Evolutionary conservation across 139 green algal genomes (phyloP).

Genomic region (Chlamydomonas sp.): DNA sequence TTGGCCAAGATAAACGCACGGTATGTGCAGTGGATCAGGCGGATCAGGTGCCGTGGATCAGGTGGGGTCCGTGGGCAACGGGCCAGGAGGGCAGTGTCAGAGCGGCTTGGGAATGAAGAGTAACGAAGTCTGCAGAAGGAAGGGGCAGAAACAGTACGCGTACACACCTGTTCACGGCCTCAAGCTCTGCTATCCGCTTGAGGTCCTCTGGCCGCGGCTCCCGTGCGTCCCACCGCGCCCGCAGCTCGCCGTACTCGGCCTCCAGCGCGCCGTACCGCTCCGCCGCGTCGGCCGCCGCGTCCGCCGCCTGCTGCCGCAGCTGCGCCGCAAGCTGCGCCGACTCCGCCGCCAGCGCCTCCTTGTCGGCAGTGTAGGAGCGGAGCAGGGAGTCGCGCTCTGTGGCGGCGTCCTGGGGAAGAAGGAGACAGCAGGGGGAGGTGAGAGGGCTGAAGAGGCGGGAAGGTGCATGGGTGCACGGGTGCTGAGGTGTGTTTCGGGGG

Average conservation of each 20-base stretch:
- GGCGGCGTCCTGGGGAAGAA: slow-evolving; percentile 4
- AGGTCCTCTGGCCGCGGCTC: slow-evolving; percentile 66
- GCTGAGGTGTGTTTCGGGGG: no score
- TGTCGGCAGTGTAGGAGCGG: slow-evolving; percentile 25
- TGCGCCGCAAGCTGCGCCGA: slow-evolving; percentile 13
- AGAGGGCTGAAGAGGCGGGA: no score
- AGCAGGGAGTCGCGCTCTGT: slow-evolving; percentile 10
- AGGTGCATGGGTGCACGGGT: no score
- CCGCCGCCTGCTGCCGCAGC: not conserved
- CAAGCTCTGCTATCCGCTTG: slow-evolving; percentile 33
- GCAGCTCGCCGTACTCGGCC: slow-evolving; percentile 30
- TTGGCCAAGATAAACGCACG: no score
- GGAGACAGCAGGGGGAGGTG: no score
- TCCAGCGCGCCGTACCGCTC: slow-evolving; percentile 41
- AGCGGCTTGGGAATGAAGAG: no score
- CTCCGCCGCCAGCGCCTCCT: slow-evolving; percentile 29
- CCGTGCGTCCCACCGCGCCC: slow-evolving; percentile 47
- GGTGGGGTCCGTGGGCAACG: no score
- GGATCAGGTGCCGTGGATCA: no score
- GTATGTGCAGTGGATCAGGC: no score
- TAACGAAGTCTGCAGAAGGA: no score
- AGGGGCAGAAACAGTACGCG: not conserved
- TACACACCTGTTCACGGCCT: not conserved
- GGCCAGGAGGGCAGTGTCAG: no score
- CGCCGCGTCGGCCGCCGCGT: slow-evolving; percentile 18